Base-by-base conservation (phyloP, 208 protist species). In the Acanthamoeba comandoni region DNA sequence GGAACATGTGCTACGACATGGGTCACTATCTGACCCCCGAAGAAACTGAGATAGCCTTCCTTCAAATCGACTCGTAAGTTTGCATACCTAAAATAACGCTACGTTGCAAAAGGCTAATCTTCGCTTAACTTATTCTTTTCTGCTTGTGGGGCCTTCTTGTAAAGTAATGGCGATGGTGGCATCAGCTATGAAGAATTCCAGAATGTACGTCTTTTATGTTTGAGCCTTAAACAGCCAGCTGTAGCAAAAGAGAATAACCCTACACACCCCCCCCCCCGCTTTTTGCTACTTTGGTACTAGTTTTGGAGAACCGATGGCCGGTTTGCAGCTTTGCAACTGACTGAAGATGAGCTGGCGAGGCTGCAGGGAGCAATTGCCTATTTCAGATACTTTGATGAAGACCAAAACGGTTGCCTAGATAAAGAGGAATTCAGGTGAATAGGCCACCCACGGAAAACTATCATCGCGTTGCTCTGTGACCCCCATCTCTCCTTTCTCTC, bases 1-100 rank as follows among this genome's bases (percentile, higher is more conserved):
- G 58, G 77, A 43, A 26, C 53, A 64, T 86, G 77, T 60, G 53
- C 57, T 86, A 86, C 52, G 49, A 64, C n/a, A 35, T 86, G 17
- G 77, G 77, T 43, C 29, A 86, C 35, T 86, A 24, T 29, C 57
- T 86, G 9, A 22, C 77, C 77, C 26, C 53, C 3, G 53, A 26
- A 11, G 77, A 86, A 58, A 48, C 77, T 58, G 77, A 86, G 3
- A 24, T 65, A 8, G 77, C 77, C 12, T 64, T 86, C 57, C 19
- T n/a, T n/a, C 22, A n/a, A 26, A 65, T 86, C n/a, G 77, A 86
- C 77, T 12, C 29, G 52, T 85, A 65, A 15, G 73, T 22, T 62
- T 62, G 55, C 15, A 62, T 62, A 19, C n/a, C n/a, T n/a, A n/a
- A n/a, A n/a, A n/a, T n/a, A n/a, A n/a, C n/a, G n/a, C n/a, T n/a